phyloP scores from a whole-genome alignment of 2,329 filamentous ascomycete species.

The Penicillium sp. region DNA sequence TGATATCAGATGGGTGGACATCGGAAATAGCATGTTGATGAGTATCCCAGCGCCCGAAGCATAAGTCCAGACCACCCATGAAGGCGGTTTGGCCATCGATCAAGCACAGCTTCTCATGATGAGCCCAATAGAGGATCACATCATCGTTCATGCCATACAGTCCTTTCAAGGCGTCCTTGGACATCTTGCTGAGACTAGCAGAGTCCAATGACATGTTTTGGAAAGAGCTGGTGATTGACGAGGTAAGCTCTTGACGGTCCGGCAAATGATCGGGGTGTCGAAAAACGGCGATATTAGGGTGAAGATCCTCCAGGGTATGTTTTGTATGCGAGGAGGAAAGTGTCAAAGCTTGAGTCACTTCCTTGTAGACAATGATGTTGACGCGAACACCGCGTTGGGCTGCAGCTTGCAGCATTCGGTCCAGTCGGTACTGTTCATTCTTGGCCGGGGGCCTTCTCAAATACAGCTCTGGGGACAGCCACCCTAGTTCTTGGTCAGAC shows the following conservation, averaged over 20 bases:
- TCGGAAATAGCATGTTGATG: slow-evolving; percentile 85
- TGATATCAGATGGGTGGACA: slow-evolving; percentile 76
- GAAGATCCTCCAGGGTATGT: slow-evolving; percentile 73
- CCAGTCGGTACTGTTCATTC: slow-evolving; percentile 82
- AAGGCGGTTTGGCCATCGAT: slow-evolving; percentile 80
- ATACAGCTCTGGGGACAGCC: slow-evolving; percentile 86
- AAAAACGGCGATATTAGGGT: slow-evolving; percentile 86
- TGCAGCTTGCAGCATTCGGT: slow-evolving; percentile 79
- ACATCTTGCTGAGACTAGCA: slow-evolving; percentile 65
- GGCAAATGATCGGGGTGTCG: slow-evolving; percentile 87
- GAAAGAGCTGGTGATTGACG: slow-evolving; percentile 60
- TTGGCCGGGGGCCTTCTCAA: slow-evolving; percentile 78
- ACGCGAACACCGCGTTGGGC: slow-evolving; percentile 83
- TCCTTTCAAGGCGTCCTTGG: slow-evolving; percentile 73
- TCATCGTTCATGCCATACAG: slow-evolving; percentile 82
- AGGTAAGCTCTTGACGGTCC: slow-evolving; percentile 68
- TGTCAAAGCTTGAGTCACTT: slow-evolving; percentile 79
- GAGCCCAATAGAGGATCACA: slow-evolving; percentile 86
- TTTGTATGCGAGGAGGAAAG: slow-evolving; percentile 77
- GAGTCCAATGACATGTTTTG: slow-evolving; percentile 61
- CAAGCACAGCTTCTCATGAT: slow-evolving; percentile 88
- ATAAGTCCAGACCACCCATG: slow-evolving; percentile 90
- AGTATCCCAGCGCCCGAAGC: slow-evolving; percentile 87
- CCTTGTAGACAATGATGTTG: slow-evolving; percentile 90
- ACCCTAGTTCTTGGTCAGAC: slow-evolving; percentile 54